phyloP scores from a whole-genome alignment of 805 yeast species.

The Schwanniomyces occidentalis region DNA sequence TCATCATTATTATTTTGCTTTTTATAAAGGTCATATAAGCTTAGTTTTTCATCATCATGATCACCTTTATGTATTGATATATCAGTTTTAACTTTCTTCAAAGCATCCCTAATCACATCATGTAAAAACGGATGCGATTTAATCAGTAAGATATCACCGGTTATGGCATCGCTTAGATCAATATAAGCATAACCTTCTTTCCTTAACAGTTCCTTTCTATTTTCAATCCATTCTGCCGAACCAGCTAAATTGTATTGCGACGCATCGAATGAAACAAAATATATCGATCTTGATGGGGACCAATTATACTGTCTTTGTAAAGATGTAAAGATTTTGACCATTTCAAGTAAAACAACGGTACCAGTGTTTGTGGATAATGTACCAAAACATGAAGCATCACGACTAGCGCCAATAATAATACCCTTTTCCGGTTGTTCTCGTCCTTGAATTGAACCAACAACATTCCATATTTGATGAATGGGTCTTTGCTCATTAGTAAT shows the following conservation, averaged over 20 bases:
- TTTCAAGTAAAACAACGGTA: slow-evolving; percentile 67
- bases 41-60: slow-evolving; percentile 7
- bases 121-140: slow-evolving; percentile 67
- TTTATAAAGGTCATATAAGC: slow-evolving; percentile 28
- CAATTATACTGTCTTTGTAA: slow-evolving; percentile 67
- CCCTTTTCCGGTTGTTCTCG: slow-evolving; percentile 75
- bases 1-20: slow-evolving; percentile 22
- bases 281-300: slow-evolving; percentile 80
- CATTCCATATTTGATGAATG: slow-evolving; percentile 73
- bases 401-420: slow-evolving; percentile 75
- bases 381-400: slow-evolving; percentile 81
- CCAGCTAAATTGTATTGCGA: slow-evolving; percentile 82
- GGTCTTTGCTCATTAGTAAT: slow-evolving; percentile 44
- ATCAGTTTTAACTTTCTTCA: slow-evolving; percentile 26
- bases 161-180: slow-evolving; percentile 68
- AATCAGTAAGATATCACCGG: slow-evolving; percentile 53
- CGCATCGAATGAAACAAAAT: slow-evolving; percentile 84
- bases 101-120: slow-evolving; percentile 43
- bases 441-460: slow-evolving; percentile 76
- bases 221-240: slow-evolving; percentile 72
- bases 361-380: slow-evolving; percentile 73
- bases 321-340: slow-evolving; percentile 65
- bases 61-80: no score
- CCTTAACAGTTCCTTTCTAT: slow-evolving; percentile 50
- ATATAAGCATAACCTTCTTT: slow-evolving; percentile 68